Evolutionary conservation across 78 protist genomes (phyloP), one percentile per base, ranked within the genome.

Genomic region (Kipferlia bialata): DNA sequence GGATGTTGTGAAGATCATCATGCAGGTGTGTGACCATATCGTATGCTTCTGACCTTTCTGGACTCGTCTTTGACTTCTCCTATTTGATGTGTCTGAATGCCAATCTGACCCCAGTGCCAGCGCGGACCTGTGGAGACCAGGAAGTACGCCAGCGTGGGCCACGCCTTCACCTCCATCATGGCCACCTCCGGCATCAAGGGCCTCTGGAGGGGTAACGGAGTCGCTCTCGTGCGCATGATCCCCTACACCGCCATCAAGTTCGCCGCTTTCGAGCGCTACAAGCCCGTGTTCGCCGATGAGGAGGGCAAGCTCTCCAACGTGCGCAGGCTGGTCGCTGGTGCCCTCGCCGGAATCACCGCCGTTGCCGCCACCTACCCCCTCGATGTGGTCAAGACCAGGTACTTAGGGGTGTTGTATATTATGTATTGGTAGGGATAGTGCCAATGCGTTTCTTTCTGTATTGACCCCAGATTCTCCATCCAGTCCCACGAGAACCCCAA

Each of bases 321-420:
- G 31, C 53, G 29, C 29, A 22, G 66, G 22, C 59, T 66, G 2
- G 29, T 51, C 31, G 6, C 36, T 5, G 71, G 71, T 24, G 57
- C 71, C 26, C 57, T 66, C 36, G 71, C 71, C 6, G 71, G 71
- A 7, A 51, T 33, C 31, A 56, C 59, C n/a, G 71, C 64, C 22
- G 29, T 32, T 37, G 22, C 59, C 51, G n/a, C 29, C 26, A 66
- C 71, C n/a, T 39, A 66, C 29, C 71, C 71, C 29, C 29, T 66
- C 36, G 71, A 66, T 39, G 71, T 66, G 29, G 57, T 66, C 24
- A 66, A 32, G 59, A 20, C 18, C 13, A 12, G 39, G n/a, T n/a
- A n/a, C n/a, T n/a, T n/a, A n/a, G n/a, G n/a, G n/a, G n/a, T n/a
- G n/a, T n/a, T n/a, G n/a, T n/a, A n/a, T n/a, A n/a, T n/a, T n/a